Conservation (phyloP, 176 grass and related monocot genomes). For the Puccinellia tenuiflora region DNA sequence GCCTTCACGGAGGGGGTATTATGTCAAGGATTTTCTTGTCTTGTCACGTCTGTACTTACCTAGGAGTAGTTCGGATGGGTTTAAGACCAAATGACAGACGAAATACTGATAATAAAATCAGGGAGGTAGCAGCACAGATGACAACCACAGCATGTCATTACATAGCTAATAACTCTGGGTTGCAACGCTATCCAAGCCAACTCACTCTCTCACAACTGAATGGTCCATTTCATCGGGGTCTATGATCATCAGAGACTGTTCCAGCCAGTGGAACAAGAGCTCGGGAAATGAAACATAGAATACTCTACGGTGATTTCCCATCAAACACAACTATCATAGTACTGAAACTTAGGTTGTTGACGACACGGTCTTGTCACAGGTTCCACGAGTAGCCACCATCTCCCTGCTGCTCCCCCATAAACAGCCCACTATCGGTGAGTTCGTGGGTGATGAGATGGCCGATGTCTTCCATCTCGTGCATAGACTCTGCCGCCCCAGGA, state of each 20-base stretch:
- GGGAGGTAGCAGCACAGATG: neutral
- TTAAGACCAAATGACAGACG: neutral
- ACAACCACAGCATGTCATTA: neutral
- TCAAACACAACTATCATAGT: neutral
- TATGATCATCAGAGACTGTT: conserved; percentile 21
- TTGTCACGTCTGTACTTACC: no score
- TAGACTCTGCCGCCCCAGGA: conserved; percentile 40
- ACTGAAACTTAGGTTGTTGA: neutral
- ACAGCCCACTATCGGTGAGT: conserved; percentile 50
- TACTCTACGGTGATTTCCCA: conserved; percentile 17
- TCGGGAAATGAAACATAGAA: neutral
- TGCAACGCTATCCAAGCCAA: conserved; percentile 20
- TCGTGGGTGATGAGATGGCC: conserved; percentile 37
- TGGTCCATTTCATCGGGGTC: conserved; percentile 9
- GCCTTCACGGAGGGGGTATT: no score
- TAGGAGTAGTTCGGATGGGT: neutral
- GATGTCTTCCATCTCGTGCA: conserved; percentile 59
- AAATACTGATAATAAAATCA: neutral
- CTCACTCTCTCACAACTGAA: conserved; percentile 20
- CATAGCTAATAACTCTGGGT: neutral
- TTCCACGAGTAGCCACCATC: conserved; percentile 41
- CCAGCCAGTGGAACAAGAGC: neutral
- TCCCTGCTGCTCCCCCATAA: conserved; percentile 44
- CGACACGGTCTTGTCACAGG: conserved; percentile 1
- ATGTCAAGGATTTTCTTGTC: no score